Evolutionary conservation across 192 early-diverging fungal species (phyloP).

Genomic region (Martensiomyces pterosporus): DNA sequence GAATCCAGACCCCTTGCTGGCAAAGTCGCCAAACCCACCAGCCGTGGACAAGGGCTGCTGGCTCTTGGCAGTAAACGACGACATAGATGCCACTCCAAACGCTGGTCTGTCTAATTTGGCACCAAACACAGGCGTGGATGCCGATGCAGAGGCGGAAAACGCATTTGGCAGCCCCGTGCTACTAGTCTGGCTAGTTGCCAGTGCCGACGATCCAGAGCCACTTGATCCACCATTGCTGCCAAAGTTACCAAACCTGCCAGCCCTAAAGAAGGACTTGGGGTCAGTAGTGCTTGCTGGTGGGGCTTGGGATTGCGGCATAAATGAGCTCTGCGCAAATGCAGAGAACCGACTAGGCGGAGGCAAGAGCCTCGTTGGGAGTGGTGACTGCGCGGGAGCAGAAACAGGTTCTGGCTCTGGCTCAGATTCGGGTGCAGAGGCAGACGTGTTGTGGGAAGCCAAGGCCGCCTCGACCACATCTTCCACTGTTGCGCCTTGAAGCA

Average conservation of each 20-base stretch:
- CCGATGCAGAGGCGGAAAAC: conserved; percentile 9
- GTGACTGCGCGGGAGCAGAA: too few species aligned
- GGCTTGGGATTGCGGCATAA: too few species aligned
- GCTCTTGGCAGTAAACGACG: conserved; percentile 15
- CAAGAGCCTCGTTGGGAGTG: too few species aligned
- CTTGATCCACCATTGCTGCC: conserved; percentile 3
- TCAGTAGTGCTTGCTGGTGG: neutral
- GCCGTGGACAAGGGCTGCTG: neutral
- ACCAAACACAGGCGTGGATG: conserved; percentile 22
- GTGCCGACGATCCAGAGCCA: conserved; percentile 2
- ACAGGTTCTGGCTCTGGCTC: too few species aligned
- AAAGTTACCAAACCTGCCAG: conserved; percentile 27
- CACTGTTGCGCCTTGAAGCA: too few species aligned
- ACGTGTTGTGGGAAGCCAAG: too few species aligned
- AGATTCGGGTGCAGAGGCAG: too few species aligned
- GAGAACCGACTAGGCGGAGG: neutral
- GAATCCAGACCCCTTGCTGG: conserved; percentile 17
- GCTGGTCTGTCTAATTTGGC: conserved; percentile 29
- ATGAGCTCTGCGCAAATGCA: too few species aligned
- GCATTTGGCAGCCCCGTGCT: conserved; percentile 22
- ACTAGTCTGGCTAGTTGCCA: neutral
- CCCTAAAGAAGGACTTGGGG: conserved; percentile 28
- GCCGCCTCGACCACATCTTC: too few species aligned
- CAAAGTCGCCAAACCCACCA: conserved; percentile 2
- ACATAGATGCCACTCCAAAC: conserved; percentile 40